Base-by-base conservation (phyloP, 768 basidiomycete species). In the Hydnum rufescens region DNA sequence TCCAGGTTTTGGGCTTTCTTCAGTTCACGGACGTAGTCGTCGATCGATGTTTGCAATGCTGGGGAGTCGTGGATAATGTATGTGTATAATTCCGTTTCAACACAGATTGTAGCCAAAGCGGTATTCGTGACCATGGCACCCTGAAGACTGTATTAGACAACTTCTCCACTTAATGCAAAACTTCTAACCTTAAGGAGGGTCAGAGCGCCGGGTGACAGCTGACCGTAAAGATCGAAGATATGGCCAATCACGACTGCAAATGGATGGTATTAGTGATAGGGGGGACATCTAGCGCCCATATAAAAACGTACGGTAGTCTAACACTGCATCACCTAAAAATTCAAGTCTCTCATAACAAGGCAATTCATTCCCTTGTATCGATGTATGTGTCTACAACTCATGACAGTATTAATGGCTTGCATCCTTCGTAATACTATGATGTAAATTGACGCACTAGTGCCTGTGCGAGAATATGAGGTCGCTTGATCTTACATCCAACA, bases 121-220 rank as follows among this genome's bases (percentile, higher is more conserved):
- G 76, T 72, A 62, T 88, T 88, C 3, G 82, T 84, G 26, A 89
- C 84, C 84, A 89, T 88, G 4, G 82, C 80, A 28, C 76, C 74
- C 86, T 88, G 58, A 32, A 19, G 13, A 53, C 18, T 13, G 4
- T 56, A 54, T 30, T 25, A 54, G 46, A 32, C 18, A 19, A 13
- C 16, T 28, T 28, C n/a, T 30, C 4, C 34, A 13, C 36, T 39
- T 39, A 39, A 13, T 22, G 36, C 13, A 39, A 13, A 39, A 13
- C 29, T 19, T 42, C 60, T 5, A 58, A 76, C 86, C 73, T 89
- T 90, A 22, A 88, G 63, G 59, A 86, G 64, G 3, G 82, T 83
- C 58, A 90, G 67, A n/a, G 72, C 77, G 34, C 84, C 87, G 19
- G 85, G 82, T 34, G 77, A 73, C 51, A 85, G 66, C 5, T 73